Evolutionary conservation across 2,329 filamentous ascomycete genomes (phyloP).

Genomic region (Aschersonia sp.): DNA sequence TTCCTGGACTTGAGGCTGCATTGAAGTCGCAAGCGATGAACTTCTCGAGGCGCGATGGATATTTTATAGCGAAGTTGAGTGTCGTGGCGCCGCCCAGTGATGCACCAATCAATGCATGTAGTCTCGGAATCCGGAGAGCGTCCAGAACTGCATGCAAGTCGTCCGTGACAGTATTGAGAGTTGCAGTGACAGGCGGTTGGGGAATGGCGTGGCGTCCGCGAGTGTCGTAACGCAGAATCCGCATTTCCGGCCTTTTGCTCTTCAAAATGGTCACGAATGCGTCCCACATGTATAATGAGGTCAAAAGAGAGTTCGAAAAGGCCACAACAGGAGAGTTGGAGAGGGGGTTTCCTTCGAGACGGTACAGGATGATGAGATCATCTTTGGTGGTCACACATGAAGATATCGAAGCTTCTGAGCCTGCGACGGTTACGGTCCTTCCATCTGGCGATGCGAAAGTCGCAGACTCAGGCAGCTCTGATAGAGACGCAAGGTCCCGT

Average conservation of each 20-base stretch:
- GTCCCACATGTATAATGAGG: constrained; percentile 71
- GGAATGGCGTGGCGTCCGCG: constrained; percentile 49
- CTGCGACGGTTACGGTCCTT: constrained; percentile 38
- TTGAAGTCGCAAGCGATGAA: constrained; percentile 75
- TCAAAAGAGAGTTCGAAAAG: constrained; percentile 69
- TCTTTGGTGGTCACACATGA: constrained; percentile 58
- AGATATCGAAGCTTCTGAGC: constrained; percentile 38
- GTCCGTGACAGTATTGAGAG: constrained; percentile 49
- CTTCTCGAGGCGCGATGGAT: constrained; percentile 41
- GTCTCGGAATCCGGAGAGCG: constrained; percentile 52
- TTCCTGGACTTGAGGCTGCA: constrained; percentile 53
- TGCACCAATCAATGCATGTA: constrained; percentile 59
- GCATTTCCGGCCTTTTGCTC: constrained; percentile 45
- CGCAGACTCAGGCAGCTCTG: constrained; percentile 28
- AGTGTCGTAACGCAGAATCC: constrained; percentile 63
- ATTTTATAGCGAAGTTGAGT: constrained; percentile 55
- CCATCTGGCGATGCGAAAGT: constrained; percentile 41
- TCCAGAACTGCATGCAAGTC: constrained; percentile 55
- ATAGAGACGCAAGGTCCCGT: constrained; percentile 48
- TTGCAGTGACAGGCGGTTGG: constrained; percentile 34
- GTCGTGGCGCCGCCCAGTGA: constrained; percentile 70
- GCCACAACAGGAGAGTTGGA: constrained; percentile 58
- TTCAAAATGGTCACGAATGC: constrained; percentile 50
- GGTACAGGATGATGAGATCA: constrained; percentile 55
- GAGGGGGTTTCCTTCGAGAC: constrained; percentile 57